These are phyloP conservation scores for Colletotrichum liriopes DNA, from an alignment of 2,329 filamentous ascomycete species.

Conservation along the genomic window DNA sequence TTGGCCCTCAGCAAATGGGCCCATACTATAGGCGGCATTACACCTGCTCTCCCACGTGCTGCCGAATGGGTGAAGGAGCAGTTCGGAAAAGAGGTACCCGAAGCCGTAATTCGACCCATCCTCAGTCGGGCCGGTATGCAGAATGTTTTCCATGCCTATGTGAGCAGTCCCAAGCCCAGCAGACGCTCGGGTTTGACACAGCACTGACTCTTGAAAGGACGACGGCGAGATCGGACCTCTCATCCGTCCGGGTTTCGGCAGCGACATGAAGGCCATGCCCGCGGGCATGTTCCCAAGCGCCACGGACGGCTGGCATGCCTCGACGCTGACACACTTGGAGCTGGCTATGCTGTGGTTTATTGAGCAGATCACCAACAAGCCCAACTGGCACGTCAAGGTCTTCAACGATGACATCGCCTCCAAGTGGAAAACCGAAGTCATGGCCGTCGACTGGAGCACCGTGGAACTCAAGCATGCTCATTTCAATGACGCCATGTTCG, in stretches of 20 bases:
- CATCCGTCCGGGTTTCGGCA: constrained; percentile 29
- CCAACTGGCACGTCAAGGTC: constrained; percentile 49
- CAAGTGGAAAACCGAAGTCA: constrained; percentile 46
- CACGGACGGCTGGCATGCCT: constrained; percentile 16
- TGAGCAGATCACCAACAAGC: constrained; percentile 49
- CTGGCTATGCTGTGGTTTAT: constrained; percentile 49
- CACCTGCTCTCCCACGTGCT: constrained; percentile 20
- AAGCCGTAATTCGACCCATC: neutral
- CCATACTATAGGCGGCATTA: neutral
- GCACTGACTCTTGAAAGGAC: constrained; percentile 1
- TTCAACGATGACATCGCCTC: constrained; percentile 45
- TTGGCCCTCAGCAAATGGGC: constrained; percentile 24
- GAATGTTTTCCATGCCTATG: neutral
- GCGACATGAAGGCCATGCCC: neutral
- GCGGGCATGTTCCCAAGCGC: constrained; percentile 20
- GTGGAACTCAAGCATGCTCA: constrained; percentile 45
- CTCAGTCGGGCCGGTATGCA: neutral
- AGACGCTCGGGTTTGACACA: neutral
- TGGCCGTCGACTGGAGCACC: constrained; percentile 50
- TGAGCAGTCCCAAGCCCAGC: neutral
- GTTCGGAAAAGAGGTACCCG: constrained; percentile 21
- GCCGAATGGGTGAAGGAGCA: constrained; percentile 19
- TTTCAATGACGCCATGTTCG: constrained; percentile 51
- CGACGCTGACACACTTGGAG: constrained; percentile 40
- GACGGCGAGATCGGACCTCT: constrained; percentile 27